Conservation (phyloP, 768 basidiomycete genomes). For the Gyrodon lividus region DNA sequence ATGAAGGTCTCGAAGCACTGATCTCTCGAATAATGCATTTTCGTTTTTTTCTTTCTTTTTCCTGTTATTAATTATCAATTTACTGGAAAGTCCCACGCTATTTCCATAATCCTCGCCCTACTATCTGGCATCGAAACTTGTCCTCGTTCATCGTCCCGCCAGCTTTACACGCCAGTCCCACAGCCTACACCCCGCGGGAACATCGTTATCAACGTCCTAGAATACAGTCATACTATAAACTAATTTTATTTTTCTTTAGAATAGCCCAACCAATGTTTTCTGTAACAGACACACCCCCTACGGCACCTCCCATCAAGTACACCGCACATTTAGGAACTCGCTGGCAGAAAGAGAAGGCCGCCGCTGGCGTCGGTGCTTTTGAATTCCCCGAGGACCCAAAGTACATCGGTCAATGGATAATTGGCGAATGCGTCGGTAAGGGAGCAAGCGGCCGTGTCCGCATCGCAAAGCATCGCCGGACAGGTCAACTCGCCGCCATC, state of each 20-base stretch:
- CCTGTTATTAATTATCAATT: neutral
- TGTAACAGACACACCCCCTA: conserved; percentile 56
- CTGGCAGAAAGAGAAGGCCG: conserved; percentile 86
- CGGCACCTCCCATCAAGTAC: conserved; percentile 72
- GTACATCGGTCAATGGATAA: conserved; percentile 86
- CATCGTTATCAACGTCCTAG: conserved; percentile 13
- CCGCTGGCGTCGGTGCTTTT: conserved; percentile 71
- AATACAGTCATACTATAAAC: conserved; percentile 14
- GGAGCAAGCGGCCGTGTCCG: conserved; percentile 94
- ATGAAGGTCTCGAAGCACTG: too few species aligned
- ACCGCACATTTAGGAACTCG: conserved; percentile 70
- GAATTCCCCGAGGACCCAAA: conserved; percentile 85
- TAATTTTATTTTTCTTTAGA: neutral
- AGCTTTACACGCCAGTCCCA: neutral
- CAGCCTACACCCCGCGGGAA: conserved; percentile 1
- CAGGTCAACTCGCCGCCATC: conserved; percentile 90
- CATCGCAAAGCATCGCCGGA: conserved; percentile 82
- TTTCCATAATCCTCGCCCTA: neutral
- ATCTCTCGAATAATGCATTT: too few species aligned
- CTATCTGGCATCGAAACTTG: neutral
- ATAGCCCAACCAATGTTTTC: conserved; percentile 26
- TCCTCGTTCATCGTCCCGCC: conserved; percentile 12
- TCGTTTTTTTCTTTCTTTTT: too few species aligned
- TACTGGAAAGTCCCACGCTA: too few species aligned
- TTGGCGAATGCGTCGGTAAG: conserved; percentile 92